Evolutionary conservation across 2,329 filamentous ascomycete species (phyloP), one percentile per base, ranked within the genome.

Genomic region (Fusarium sp.): DNA sequence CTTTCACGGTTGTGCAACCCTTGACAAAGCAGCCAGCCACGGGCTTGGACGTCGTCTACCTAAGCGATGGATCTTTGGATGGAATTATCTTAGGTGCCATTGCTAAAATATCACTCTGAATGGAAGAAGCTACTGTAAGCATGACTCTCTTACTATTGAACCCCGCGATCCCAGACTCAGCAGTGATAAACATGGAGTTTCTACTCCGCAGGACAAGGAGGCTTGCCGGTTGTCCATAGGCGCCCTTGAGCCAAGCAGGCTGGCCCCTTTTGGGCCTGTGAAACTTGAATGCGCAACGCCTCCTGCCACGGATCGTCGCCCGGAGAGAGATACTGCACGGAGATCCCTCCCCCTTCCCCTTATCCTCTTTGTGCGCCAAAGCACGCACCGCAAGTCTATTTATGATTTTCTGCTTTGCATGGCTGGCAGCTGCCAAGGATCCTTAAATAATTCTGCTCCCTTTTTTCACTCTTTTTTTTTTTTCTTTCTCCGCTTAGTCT

Each of bases 221-320:
- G 71, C 61, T 71, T 61, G 56, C 42, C 31, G 38, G 40, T 56
- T 68, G 33, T 42, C 52, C 22, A 36, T 74, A 74, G 68, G 61
- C 71, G 69, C 71, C 63, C 50, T 63, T 47, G 42, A 47, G 42
- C 42, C 42, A 47, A 47, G 22, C 42, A 47, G 50, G 4, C 20
- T 57, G 52, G 52, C 52, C 52, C 60, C 45, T 56, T 35, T 57
- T 56, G 57, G 25, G 50, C 63, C 69, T 69, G 58, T 77, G 75
- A 77, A 76, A 75, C 75, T 68, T 65, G 40, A 67, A 70, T 67
- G 8, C 60, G 69, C 69, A 77, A 75, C 75, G 70, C 69, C 66
- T 71, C 65, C 52, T 77, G 75, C 68, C 62, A 68, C 74, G 74
- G 75, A 77, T 75, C 52, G 69, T 73, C 67, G 64, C 68, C 61